A percentile compares a stretch with the other conserved stretches of the same genome.
Conservation (phyloP, 371 early-diverging fungal genomes). For the Homolaphlyctis polyrhiza region DNA sequence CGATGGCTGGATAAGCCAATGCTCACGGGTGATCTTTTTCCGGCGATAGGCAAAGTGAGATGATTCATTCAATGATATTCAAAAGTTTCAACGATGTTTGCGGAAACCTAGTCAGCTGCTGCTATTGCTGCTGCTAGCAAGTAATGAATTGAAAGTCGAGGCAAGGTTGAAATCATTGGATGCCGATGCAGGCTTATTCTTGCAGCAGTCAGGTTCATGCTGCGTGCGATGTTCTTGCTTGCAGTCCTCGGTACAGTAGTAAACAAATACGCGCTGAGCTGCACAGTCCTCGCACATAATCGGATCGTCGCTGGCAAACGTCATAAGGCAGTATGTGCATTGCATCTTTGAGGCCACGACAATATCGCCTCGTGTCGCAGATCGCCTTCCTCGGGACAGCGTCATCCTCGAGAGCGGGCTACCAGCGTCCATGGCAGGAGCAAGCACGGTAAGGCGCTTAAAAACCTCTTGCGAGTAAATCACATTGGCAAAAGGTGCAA, state of each 20-base stretch:
- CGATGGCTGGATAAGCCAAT: too few species aligned
- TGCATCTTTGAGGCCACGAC: conserved; percentile 6
- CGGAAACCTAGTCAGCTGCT: too few species aligned
- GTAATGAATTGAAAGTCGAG: background rate
- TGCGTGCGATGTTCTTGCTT: conserved; percentile 5
- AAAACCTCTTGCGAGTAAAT: conserved; percentile 10
- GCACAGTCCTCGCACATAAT: conserved; percentile 14
- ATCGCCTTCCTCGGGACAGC: background rate
- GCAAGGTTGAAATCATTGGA: background rate
- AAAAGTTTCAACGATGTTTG: too few species aligned
- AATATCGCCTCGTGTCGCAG: background rate
- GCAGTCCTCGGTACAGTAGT: conserved; percentile 15
- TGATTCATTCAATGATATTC: too few species aligned
- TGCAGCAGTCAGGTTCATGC: conserved; percentile 4
- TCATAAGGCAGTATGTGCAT: conserved; percentile 11
- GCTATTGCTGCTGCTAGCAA: too few species aligned
- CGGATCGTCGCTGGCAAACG: conserved; percentile 3
- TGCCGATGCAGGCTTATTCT: background rate
- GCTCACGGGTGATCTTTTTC: too few species aligned
- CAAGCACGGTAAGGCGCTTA: conserved; percentile 2
- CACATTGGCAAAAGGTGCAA: conserved; percentile 5
- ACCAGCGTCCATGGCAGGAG: background rate
- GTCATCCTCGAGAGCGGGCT: background rate
- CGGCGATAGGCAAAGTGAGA: too few species aligned
- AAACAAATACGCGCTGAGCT: conserved; percentile 4